Evolutionary conservation across 257 asterid genomes (phyloP).

Genomic region (Rehmannia glutinosa): DNA sequence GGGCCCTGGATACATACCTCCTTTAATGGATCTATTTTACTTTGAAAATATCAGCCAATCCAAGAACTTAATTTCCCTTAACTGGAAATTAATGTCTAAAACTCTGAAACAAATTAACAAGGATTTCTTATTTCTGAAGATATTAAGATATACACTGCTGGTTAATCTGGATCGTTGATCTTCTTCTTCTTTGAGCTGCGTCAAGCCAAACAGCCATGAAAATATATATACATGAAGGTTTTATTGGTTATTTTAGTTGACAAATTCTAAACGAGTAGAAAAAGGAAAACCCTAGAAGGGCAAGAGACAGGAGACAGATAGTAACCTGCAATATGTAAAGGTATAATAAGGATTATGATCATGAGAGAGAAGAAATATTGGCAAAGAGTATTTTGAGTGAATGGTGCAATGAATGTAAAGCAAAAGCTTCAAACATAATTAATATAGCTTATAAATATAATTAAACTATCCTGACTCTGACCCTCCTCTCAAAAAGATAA

Average conservation of each 20-base stretch:
- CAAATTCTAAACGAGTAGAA: neutral
- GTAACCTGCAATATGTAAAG: slow-evolving; percentile 14
- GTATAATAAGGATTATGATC: slow-evolving; percentile 21
- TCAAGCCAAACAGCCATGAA: slow-evolving; percentile 13
- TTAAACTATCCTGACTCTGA: neutral
- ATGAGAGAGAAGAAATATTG: slow-evolving; percentile 15
- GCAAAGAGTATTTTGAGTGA: slow-evolving; percentile 6
- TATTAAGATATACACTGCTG: too few relatives aligned
- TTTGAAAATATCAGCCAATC: neutral
- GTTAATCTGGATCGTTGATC: too few relatives aligned
- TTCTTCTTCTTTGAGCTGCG: too few relatives aligned
- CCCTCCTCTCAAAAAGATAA: too few relatives aligned
- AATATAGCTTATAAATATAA: neutral
- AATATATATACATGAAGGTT: neutral
- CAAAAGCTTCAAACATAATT: slow-evolving; percentile 22
- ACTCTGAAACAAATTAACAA: too few relatives aligned
- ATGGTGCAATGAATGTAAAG: slow-evolving; percentile 29
- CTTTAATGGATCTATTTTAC: slow-evolving; percentile 3
- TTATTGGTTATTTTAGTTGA: neutral
- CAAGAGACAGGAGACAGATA: slow-evolving; percentile 10
- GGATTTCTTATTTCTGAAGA: too few relatives aligned
- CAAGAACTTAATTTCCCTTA: slow-evolving; percentile 11
- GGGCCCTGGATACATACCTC: slow-evolving; percentile 23
- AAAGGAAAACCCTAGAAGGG: slow-evolving; percentile 54
- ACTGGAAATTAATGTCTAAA: too few relatives aligned